phyloP scores from a whole-genome alignment of 2,329 filamentous ascomycete genomes.

The Fusarium lyarnte region DNA sequence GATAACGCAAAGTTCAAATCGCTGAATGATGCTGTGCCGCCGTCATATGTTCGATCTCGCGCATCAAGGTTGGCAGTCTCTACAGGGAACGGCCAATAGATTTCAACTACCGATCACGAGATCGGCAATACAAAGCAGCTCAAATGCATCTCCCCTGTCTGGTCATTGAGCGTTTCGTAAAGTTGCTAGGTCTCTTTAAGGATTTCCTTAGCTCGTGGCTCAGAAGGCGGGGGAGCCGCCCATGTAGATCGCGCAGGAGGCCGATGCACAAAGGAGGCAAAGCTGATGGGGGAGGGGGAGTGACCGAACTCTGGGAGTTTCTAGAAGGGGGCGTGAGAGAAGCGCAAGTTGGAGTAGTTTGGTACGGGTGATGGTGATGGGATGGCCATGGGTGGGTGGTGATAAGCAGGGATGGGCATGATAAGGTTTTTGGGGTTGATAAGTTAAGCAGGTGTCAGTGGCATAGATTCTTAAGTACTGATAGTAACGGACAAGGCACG shows the following conservation, averaged over 20 bases:
- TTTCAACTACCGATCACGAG: slow-evolving; percentile 24
- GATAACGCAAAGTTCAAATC: not conserved
- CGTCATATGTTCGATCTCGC: not conserved
- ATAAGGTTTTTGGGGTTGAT: slow-evolving; percentile 25
- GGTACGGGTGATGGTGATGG: not conserved
- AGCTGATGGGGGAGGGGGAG: slow-evolving; percentile 2
- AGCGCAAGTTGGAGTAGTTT: slow-evolving; percentile 3
- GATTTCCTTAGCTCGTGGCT: slow-evolving; percentile 4
- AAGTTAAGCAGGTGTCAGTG: not conserved
- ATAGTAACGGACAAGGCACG: slow-evolving; percentile 1
- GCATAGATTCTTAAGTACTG: not conserved
- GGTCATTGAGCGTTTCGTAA: slow-evolving; percentile 11
- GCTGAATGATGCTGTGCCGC: not conserved
- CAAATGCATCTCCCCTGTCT: not conserved
- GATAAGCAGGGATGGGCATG: slow-evolving; percentile 25
- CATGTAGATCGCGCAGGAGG: slow-evolving; percentile 25
- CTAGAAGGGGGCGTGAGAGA: slow-evolving; percentile 23
- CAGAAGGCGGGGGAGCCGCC: slow-evolving; percentile 10
- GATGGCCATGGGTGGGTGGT: not conserved
- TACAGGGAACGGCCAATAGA: slow-evolving; percentile 8
- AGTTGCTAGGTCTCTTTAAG: slow-evolving; percentile 2
- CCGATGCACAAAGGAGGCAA: slow-evolving; percentile 9
- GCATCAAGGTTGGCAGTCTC: slow-evolving; percentile 4
- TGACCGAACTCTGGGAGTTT: not conserved
- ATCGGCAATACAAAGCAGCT: slow-evolving; percentile 16